Percentiles rank a stretch among this genome's conserved stretches.
phyloP scores from a whole-genome alignment of 148 eudicot species.

The Fallopia convolvulus region DNA sequence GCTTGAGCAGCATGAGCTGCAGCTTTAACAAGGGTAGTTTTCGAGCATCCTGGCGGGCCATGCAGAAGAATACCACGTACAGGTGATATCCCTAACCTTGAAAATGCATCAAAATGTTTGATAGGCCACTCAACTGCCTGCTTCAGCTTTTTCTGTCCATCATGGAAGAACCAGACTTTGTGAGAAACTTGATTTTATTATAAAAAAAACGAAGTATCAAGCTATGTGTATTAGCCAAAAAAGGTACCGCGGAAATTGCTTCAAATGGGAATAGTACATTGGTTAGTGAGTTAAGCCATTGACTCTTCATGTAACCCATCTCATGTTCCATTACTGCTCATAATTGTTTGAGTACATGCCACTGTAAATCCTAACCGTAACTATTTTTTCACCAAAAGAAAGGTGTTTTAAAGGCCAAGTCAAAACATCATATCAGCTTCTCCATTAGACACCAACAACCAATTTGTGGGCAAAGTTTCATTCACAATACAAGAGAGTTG shows the following conservation, averaged over 20 bases:
- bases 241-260: neutral
- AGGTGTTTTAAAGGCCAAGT: neutral
- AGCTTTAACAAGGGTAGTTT: conserved; percentile 98
- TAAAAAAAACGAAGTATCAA: neutral
- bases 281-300: neutral
- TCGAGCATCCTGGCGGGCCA: conserved; percentile 99
- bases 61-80: conserved; percentile 86
- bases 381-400: neutral
- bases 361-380: neutral
- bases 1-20: conserved; percentile 94
- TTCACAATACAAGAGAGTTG: neutral
- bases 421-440: neutral
- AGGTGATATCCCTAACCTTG: conserved; percentile 76
- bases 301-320: neutral
- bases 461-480: neutral
- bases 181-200: neutral
- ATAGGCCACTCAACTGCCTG: conserved; percentile 99
- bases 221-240: neutral
- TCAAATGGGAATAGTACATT: neutral
- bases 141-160: conserved; percentile 82
- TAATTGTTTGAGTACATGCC: neutral
- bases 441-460: neutral
- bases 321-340: neutral
- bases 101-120: conserved; percentile 64
- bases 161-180: neutral